Base-by-base conservation (phyloP, 768 basidiomycete species). In the Mycena amicta region DNA sequence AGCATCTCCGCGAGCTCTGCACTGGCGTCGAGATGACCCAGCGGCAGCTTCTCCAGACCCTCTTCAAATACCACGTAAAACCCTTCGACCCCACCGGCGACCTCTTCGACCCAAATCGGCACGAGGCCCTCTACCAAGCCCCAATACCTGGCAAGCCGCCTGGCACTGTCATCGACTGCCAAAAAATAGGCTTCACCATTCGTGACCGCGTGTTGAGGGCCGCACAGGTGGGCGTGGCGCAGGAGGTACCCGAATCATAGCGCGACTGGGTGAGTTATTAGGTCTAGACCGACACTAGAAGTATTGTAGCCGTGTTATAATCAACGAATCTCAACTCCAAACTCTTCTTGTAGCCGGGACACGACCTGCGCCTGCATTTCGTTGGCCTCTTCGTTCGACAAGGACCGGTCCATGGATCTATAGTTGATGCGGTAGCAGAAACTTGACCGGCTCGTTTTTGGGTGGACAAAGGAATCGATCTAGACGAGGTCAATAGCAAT, bases 171-270 rank as follows among this genome's bases (percentile, higher is more conserved):
- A 82, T 97, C 46, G 92, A 96, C 70, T 92, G 90, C 70, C 90
- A 91, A 72, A 95, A 96, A 78, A 79, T 80, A 55, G 95, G 95
- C 3, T 98, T 93, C 78, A 93, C 81, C 76, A 94, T 99, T 77
- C 97, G 96, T 77, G 92, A 93, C 64, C 85, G 97, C 60, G 85
- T 95, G 56, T 74, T 99, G 71, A 84, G 97, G 56, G 93, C 97
- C 3, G 95, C 97, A 22, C 94, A 98, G 78, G 97, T 98, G 56
- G 97, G 96, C 56, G 95, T 98, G 26, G 95, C 88, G 18, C 90
- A 93, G 74, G 88, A 90, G 59, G 71, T 72, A 50, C 60, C 56
- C 62, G 60, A 56, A 40, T 55, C 59, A 60, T 43, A 53, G 60
- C 43, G 64, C 57, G 60, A 62, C 54, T 47, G 56, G 46, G 54